phyloP scores from a whole-genome alignment of 768 basidiomycete genomes.

The Melanogaster broomeanus region DNA sequence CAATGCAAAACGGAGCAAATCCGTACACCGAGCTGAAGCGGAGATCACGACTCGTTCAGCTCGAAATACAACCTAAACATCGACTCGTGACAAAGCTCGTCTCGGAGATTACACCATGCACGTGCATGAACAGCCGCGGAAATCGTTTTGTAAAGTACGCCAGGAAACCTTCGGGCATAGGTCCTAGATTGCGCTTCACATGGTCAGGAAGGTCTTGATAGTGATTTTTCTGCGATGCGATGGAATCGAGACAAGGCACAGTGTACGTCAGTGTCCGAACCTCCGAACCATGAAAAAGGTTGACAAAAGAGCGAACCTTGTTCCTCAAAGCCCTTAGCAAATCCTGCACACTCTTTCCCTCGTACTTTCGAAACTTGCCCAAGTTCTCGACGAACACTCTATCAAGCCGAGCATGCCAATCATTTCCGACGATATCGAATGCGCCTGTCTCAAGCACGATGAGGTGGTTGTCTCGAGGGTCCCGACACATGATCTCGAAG shows the following conservation, averaged over 20 bases:
- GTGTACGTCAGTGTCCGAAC: constrained; percentile 8
- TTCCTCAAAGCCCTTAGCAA: constrained; percentile 90
- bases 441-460: constrained; percentile 75
- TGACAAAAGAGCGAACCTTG: constrained; percentile 60
- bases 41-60: constrained; percentile 47
- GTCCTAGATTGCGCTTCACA: constrained; percentile 84
- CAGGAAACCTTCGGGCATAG: constrained; percentile 91
- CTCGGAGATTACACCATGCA: constrained; percentile 76
- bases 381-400: constrained; percentile 90
- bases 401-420: constrained; percentile 89
- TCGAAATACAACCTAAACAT: constrained; percentile 94
- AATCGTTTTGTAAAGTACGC: constrained; percentile 93
- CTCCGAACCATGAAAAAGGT: background rate
- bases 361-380: constrained; percentile 97
- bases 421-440: constrained; percentile 73
- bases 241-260: no score
- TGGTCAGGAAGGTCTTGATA: constrained; percentile 96
- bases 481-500: constrained; percentile 96
- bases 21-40: background rate
- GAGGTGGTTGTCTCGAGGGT: constrained; percentile 80
- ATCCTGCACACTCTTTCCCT: constrained; percentile 89
- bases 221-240: constrained; percentile 78
- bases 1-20: background rate
- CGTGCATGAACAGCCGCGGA: constrained; percentile 89
- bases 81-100: constrained; percentile 77